Evolutionary conservation across 1,284 basidiomycete genomes (phyloP).

Genomic region (Ustilago tritici): DNA sequence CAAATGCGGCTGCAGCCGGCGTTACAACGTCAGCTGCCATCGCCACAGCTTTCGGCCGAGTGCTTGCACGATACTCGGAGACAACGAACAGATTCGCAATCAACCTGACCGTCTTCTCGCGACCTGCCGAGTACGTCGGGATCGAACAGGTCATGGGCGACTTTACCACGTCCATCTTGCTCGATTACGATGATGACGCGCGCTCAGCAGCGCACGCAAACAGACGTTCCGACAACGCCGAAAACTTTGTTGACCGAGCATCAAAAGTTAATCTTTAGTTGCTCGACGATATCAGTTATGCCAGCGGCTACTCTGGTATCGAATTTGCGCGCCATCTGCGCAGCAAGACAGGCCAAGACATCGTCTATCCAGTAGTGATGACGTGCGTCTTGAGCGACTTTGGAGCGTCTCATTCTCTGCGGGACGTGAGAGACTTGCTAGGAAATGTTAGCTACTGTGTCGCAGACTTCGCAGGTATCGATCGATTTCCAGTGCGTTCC

Average conservation of each 20-base stretch:
- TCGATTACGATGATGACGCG: neutral
- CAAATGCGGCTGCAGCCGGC: constrained; percentile 1
- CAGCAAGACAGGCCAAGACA: neutral
- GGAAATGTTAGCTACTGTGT: neutral
- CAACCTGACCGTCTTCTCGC: neutral
- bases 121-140: neutral
- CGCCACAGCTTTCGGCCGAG: neutral
- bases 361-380: neutral
- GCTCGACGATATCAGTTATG: neutral
- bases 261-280: neutral
- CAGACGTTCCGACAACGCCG: neutral
- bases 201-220: neutral
- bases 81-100: neutral
- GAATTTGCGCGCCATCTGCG: neutral
- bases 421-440: neutral
- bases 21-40: neutral
- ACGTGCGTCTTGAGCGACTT: neutral
- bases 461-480: neutral
- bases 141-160: neutral
- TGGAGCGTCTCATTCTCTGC: neutral
- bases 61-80: neutral
- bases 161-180: neutral
- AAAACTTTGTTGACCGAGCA: neutral
- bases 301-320: neutral
- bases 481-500: neutral